A percentile compares a stretch with the other conserved stretches of the same genome.
phyloP scores from a whole-genome alignment of 768 basidiomycete genomes.

The Cyclocybe cylindracea region DNA sequence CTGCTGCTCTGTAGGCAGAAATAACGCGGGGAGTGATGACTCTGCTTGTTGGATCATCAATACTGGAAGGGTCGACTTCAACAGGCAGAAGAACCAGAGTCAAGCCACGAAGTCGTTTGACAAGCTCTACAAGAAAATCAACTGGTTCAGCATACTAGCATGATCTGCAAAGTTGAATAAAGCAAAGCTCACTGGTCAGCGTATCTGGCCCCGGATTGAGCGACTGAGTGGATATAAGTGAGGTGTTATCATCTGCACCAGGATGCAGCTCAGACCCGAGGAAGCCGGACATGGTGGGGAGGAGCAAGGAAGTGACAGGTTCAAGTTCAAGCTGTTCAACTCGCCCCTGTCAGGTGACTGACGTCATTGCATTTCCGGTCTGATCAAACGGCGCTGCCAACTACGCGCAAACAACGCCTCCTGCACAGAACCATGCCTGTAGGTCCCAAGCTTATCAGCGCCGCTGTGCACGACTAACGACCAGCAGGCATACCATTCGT shows the following conservation, averaged over 20 bases:
- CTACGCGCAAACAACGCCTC: constrained; percentile 28
- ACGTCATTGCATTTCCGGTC: constrained; percentile 25
- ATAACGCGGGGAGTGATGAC: constrained; percentile 84
- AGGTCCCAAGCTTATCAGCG: constrained; percentile 25
- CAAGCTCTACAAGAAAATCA: constrained; percentile 59
- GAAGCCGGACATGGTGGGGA: constrained; percentile 33
- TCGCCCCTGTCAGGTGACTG: constrained; percentile 19
- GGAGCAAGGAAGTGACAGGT: constrained; percentile 1
- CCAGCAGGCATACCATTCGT: constrained; percentile 91
- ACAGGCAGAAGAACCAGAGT: constrained; percentile 77
- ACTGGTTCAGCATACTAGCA: neutral
- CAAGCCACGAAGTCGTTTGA: constrained; percentile 77
- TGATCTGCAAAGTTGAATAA: neutral
- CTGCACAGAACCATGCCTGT: constrained; percentile 49
- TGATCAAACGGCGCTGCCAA: constrained; percentile 22
- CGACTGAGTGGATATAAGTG: constrained; percentile 45
- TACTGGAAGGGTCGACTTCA: constrained; percentile 65
- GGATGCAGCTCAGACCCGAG: constrained; percentile 15
- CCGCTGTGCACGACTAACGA: constrained; percentile 12
- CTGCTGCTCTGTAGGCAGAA: constrained; percentile 72
- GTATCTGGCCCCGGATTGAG: constrained; percentile 68
- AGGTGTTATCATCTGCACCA: constrained; percentile 44
- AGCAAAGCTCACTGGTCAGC: constrained; percentile 60
- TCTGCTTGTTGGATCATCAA: constrained; percentile 78
- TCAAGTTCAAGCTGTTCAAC: constrained; percentile 1